phyloP scores from a whole-genome alignment of 164 flowering plant species.

The Warburgia ugandensis region DNA sequence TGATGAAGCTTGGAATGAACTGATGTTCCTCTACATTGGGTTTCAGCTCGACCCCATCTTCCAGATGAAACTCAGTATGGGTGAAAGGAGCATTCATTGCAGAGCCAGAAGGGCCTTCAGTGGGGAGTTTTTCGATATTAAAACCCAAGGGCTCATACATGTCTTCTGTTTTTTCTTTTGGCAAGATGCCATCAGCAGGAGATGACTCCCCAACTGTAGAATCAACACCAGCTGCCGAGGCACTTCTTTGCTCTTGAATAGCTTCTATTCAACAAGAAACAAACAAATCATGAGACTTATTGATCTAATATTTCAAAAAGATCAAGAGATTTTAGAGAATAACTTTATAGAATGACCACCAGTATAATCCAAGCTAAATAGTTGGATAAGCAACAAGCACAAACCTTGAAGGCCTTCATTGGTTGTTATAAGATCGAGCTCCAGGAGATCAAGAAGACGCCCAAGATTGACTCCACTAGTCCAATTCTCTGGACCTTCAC shows the following conservation, averaged over 20 bases:
- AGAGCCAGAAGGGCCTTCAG: slow-evolving; percentile 34
- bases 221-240: slow-evolving; percentile 50
- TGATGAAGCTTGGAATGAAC: slow-evolving; percentile 55
- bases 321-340: too few species aligned
- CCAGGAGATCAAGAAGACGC: slow-evolving; percentile 87
- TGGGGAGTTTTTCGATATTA: slow-evolving; percentile 39
- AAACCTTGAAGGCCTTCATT: slow-evolving; percentile 73
- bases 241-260: slow-evolving; percentile 71
- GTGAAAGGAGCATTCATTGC: slow-evolving; percentile 27
- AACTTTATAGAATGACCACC: too few species aligned
- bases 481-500: slow-evolving; percentile 91
- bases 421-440: slow-evolving; percentile 75
- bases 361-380: too few species aligned
- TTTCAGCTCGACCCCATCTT: slow-evolving; percentile 39
- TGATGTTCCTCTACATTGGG: slow-evolving; percentile 60
- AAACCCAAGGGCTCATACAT: slow-evolving; percentile 52
- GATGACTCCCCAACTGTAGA: slow-evolving; percentile 84
- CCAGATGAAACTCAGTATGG: slow-evolving; percentile 34
- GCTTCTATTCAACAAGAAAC: too few species aligned
- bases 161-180: slow-evolving; percentile 45
- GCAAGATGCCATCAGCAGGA: slow-evolving; percentile 34
- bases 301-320: too few species aligned
- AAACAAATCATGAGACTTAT: too few species aligned
- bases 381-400: too few species aligned
- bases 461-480: slow-evolving; percentile 98